Evolutionary conservation across 108 stramenopile species (phyloP).

Genomic region (Cylindrotheca fusiformis): DNA sequence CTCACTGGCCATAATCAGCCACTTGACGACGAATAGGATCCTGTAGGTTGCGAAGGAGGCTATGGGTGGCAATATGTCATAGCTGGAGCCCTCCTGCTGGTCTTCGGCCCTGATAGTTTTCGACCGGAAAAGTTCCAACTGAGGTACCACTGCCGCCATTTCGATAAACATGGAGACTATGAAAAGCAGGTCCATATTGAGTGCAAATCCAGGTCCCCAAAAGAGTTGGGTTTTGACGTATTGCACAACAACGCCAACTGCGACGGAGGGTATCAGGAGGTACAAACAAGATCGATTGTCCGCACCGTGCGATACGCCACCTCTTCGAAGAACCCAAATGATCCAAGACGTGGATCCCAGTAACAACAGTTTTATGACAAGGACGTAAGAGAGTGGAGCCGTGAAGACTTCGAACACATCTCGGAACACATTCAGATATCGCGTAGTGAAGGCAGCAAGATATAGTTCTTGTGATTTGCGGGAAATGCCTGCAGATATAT

Average conservation of each 20-base stretch:
- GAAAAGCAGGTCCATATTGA: neutral
- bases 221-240: neutral
- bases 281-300: neutral
- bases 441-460: neutral
- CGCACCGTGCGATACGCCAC: neutral
- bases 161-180: neutral
- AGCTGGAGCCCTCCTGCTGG: neutral
- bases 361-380: neutral
- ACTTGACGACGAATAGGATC: neutral
- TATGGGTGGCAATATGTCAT: neutral
- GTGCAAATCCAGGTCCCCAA: neutral
- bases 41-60: neutral
- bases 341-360: neutral
- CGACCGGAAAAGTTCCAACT: neutral
- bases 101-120: neutral
- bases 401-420: too few relatives aligned
- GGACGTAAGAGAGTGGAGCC: neutral
- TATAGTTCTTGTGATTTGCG: neutral
- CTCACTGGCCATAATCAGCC: neutral
- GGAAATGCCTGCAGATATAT: neutral
- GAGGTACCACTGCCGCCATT: neutral
- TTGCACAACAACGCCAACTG: neutral
- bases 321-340: neutral
- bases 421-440: neutral
- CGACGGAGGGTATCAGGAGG: neutral